These are phyloP conservation scores for Peronospora destructor DNA, from an alignment of 352 stramenopile genomes.

Conservation along the genomic window DNA sequence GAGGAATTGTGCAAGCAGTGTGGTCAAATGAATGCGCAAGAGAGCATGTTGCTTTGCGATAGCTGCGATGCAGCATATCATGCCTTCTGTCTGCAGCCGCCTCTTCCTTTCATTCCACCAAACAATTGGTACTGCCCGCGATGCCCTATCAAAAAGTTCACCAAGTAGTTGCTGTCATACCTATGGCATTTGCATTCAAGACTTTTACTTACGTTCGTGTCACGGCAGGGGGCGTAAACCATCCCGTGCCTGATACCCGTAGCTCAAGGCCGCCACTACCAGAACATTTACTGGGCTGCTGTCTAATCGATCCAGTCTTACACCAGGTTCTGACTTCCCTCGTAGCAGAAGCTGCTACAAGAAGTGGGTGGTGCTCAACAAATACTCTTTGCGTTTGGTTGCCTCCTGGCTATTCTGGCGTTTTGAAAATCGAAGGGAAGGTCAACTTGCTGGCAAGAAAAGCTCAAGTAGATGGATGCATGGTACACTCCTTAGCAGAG, in stretches of 20 bases:
- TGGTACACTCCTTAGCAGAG: no score
- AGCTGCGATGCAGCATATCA: constrained; percentile 83
- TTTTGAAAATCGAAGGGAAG: constrained; percentile 30
- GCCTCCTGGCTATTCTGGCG: constrained; percentile 35
- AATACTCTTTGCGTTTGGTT: constrained; percentile 36
- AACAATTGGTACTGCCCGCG: constrained; percentile 78
- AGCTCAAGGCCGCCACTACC: constrained; percentile 6
- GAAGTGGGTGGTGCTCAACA: constrained; percentile 27
- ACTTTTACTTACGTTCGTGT: constrained; percentile 1
- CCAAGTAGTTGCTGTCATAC: constrained; percentile 23
- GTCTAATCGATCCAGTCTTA: constrained; percentile 12
- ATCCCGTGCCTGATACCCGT: constrained; percentile 16
- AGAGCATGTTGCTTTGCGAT: constrained; percentile 79
- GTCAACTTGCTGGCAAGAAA: no score
- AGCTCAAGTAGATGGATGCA: no score
- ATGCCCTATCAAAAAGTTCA: constrained; percentile 51
- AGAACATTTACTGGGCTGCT: constrained; percentile 19
- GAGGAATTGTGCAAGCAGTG: constrained; percentile 73
- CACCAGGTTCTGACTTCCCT: constrained; percentile 31
- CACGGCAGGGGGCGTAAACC: background rate
- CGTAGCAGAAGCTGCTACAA: constrained; percentile 27
- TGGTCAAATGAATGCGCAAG: constrained; percentile 48
- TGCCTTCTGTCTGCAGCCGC: constrained; percentile 68
- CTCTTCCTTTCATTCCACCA: constrained; percentile 48
- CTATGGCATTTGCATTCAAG: constrained; percentile 4